Evolutionary conservation across 352 stramenopile species (phyloP).

Genomic region (Globisporangium paddicum): DNA sequence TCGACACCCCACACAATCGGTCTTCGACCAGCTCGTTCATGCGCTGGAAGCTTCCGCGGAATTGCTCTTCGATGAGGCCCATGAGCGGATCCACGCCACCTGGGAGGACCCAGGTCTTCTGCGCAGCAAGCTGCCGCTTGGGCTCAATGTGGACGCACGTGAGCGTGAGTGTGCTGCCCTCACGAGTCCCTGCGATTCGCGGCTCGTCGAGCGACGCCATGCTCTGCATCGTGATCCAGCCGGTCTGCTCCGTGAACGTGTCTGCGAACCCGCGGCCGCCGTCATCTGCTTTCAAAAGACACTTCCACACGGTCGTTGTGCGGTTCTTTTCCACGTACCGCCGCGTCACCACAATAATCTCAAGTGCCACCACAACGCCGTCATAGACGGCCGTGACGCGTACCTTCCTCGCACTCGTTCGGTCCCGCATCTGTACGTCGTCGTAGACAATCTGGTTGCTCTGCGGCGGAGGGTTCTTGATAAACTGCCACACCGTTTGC

Average conservation of each 20-base stretch:
- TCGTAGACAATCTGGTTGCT: not conserved
- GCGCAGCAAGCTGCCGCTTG: not conserved
- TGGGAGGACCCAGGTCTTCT: not conserved
- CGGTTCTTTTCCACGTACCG: conserved; percentile 2
- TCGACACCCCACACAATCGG: not conserved
- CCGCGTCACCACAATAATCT: not conserved
- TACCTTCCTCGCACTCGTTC: not conserved
- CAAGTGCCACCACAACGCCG: not conserved
- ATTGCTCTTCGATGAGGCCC: not conserved
- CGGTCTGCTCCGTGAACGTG: conserved; percentile 1
- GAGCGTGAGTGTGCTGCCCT: not conserved
- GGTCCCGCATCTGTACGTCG: not conserved
- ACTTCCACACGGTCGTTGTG: not conserved
- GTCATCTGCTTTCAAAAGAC: not conserved
- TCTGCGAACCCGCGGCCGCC: not conserved
- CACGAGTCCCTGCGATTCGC: not conserved
- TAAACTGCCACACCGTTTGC: not conserved
- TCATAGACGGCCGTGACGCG: not conserved
- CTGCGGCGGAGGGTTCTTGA: not conserved
- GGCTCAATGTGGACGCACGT: conserved; percentile 3
- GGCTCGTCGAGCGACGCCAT: not conserved
- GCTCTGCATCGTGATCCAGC: conserved; percentile 1
- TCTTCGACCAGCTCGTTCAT: conserved; percentile 5
- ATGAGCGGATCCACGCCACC: not conserved
- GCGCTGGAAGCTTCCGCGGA: not conserved